Conservation (phyloP, 1,284 basidiomycete species). For the Puccinia polysora region DNA sequence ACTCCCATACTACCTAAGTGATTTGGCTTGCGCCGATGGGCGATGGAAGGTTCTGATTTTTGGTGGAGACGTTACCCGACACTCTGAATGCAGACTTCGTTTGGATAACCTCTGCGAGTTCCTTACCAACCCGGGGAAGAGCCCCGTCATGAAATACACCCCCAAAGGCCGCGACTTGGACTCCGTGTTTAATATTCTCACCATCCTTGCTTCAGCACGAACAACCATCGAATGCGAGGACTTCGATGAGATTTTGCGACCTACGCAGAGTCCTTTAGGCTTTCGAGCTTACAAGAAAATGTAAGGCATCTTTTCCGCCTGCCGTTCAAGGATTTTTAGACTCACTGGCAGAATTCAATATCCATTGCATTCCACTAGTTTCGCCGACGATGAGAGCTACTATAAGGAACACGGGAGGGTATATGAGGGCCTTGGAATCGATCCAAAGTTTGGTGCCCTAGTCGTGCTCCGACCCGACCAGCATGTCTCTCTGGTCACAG, state of each 20-base stretch:
- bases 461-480: constrained; percentile 53
- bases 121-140: constrained; percentile 38
- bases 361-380: constrained; percentile 46
- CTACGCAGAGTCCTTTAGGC: constrained; percentile 45
- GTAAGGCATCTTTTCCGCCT: constrained; percentile 35
- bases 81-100: constrained; percentile 25
- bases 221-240: constrained; percentile 45
- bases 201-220: constrained; percentile 47
- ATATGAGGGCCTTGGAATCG: constrained; percentile 53
- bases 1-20: constrained; percentile 27
- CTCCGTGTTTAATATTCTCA: constrained; percentile 49
- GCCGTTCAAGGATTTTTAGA: no score
- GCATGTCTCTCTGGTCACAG: constrained; percentile 48
- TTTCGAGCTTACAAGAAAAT: constrained; percentile 44
- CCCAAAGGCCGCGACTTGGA: constrained; percentile 45
- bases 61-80: constrained; percentile 47
- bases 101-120: constrained; percentile 17
- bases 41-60: constrained; percentile 48
- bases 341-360: not conserved
- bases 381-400: constrained; percentile 50
- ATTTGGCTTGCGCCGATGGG: constrained; percentile 43
- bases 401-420: constrained; percentile 53
- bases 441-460: constrained; percentile 51
- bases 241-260: constrained; percentile 47
- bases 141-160: constrained; percentile 51